Evolutionary conservation across 1,284 basidiomycete species (phyloP), one percentile per base, ranked within the genome.

Genomic region (Sphaerobolus stellatus): DNA sequence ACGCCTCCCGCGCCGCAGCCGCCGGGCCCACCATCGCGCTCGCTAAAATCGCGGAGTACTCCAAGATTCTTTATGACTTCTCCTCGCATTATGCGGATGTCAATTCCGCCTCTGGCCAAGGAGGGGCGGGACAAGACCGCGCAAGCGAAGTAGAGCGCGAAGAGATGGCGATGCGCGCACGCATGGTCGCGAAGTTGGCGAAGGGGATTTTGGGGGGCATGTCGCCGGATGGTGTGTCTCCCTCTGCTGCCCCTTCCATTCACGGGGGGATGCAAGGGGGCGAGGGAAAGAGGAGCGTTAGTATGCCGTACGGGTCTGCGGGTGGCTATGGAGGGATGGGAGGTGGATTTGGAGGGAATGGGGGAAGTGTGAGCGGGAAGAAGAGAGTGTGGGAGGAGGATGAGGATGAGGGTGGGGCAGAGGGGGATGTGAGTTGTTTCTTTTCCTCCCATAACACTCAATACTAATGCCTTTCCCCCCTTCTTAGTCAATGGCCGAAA

Each of bases 61-160:
- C 87, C 56, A 72, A 70, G 36, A 69, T 75, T 25, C 62, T 90
- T 47, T 83, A 84, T 62, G 57, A 73, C 5, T 89, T 89, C 63
- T 84, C 88, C 9, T 77, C 70, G 53, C 82, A 77, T 61, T 89
- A 83, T 68, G 81, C n/a, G n/a, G n/a, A n/a, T n/a, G n/a, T n/a
- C n/a, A n/a, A n/a, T n/a, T n/a, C n/a, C n/a, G n/a, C n/a, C n/a
- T n/a, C n/a, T n/a, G n/a, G n/a, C n/a, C n/a, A n/a, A n/a, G n/a
- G n/a, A n/a, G n/a, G n/a, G n/a, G n/a, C n/a, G n/a, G n/a, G n/a
- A n/a, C n/a, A n/a, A n/a, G n/a, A n/a, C n/a, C n/a, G n/a, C n/a
- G n/a, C n/a, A n/a, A n/a, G n/a, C n/a, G n/a, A n/a, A n/a, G n/a
- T n/a, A n/a, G n/a, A n/a, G n/a, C n/a, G n/a, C n/a, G n/a, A n/a